Percentiles rank a stretch among this genome's conserved stretches.
phyloP scores from a whole-genome alignment of 2,329 filamentous ascomycete genomes.

The Sclerotiophoma versabilis region DNA sequence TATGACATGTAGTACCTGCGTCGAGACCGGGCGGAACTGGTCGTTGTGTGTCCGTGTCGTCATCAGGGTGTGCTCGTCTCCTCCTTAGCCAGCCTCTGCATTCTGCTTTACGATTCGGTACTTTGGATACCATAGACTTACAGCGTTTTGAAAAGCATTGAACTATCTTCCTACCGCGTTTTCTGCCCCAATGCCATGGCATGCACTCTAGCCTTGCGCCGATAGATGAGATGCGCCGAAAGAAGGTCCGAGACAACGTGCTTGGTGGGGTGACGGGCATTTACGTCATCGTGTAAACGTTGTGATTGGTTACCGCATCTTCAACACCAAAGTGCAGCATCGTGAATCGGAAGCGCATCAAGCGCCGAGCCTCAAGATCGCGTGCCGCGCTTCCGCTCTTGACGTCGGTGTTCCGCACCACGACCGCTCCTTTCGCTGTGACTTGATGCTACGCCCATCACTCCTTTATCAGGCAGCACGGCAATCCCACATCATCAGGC shows the following conservation, averaged over 20 bases:
- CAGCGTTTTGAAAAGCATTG: slow-evolving; percentile 20
- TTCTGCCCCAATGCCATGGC: slow-evolving; percentile 1
- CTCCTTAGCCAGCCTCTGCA: slow-evolving; percentile 13
- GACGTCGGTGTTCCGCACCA: slow-evolving; percentile 8
- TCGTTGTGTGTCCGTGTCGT: slow-evolving; percentile 4
- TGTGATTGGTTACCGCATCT: slow-evolving; percentile 4
- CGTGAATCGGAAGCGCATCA: slow-evolving; percentile 6
- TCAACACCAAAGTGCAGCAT: slow-evolving; percentile 15
- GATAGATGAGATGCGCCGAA: slow-evolving; percentile 1
- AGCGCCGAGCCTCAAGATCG: not conserved
- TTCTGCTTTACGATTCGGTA: slow-evolving; percentile 13
- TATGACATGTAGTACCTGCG: slow-evolving; percentile 2
- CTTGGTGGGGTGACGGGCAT: slow-evolving; percentile 9
- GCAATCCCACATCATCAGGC: not conserved
- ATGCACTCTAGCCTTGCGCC: slow-evolving; percentile 6
- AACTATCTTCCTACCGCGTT: not conserved
- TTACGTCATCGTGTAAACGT: slow-evolving; percentile 8
- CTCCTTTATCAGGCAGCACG: not conserved
- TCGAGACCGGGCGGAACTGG: slow-evolving; percentile 4
- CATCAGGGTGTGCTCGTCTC: slow-evolving; percentile 8
- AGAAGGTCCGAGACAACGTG: slow-evolving; percentile 15
- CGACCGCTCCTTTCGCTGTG: not conserved
- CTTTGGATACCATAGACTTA: slow-evolving; percentile 20
- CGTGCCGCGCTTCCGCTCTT: slow-evolving; percentile 12
- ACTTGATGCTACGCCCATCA: slow-evolving; percentile 2